These are phyloP conservation scores for Fusarium heterosporum DNA, from an alignment of 2,329 filamentous ascomycete species.

Conservation along the genomic window DNA sequence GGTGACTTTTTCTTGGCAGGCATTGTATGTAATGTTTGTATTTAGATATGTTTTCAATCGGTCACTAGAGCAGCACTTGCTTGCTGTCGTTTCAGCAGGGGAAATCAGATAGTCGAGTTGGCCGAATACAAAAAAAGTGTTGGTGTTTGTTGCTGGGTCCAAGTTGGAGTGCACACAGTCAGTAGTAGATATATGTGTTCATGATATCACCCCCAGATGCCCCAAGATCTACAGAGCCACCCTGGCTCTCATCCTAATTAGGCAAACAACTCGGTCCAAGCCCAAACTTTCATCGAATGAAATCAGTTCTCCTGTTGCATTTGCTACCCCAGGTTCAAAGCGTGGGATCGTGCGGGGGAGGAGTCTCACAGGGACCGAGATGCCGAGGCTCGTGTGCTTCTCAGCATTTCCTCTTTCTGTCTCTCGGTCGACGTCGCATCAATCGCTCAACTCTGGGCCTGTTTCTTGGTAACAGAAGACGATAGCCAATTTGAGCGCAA, in stretches of 20 bases:
- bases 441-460: neutral
- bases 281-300: slow-evolving; percentile 15
- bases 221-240: slow-evolving; percentile 17
- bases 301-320: slow-evolving; percentile 10
- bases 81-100: slow-evolving; percentile 3
- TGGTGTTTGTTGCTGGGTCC: neutral
- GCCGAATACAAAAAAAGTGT: neutral
- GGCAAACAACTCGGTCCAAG: slow-evolving; percentile 30
- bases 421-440: neutral
- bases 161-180: neutral
- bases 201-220: slow-evolving; percentile 18
- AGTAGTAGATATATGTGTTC: slow-evolving; percentile 5
- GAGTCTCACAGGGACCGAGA: slow-evolving; percentile 26
- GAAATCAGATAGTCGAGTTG: neutral
- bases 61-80: slow-evolving; percentile 20
- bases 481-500: neutral
- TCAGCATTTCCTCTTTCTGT: slow-evolving; percentile 12
- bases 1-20: slow-evolving; percentile 63
- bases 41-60: neutral
- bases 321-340: slow-evolving; percentile 30
- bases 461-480: neutral
- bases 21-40: slow-evolving; percentile 52
- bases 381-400: slow-evolving; percentile 35
- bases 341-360: slow-evolving; percentile 36
- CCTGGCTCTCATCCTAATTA: slow-evolving; percentile 23